Conservation (phyloP, 1,284 basidiomycete species). For the Exobasidium cylindrosporum region DNA sequence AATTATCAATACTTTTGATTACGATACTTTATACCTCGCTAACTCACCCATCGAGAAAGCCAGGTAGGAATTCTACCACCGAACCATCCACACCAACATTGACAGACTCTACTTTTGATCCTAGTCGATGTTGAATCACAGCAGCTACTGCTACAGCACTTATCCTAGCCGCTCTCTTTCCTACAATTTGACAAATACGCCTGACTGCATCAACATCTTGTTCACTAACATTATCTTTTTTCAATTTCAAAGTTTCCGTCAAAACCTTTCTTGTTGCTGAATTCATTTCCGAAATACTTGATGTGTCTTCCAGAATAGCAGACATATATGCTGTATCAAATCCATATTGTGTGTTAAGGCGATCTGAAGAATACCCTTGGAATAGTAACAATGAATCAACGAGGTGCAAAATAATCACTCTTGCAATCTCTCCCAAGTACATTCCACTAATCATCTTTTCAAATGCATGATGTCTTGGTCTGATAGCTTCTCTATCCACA, state of each 20-base stretch:
- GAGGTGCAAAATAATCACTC: slow-evolving; percentile 78
- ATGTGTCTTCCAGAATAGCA: slow-evolving; percentile 65
- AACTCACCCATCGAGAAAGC: slow-evolving; percentile 77
- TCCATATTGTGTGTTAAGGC: slow-evolving; percentile 84
- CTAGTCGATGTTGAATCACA: slow-evolving; percentile 72
- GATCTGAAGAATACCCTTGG: slow-evolving; percentile 69
- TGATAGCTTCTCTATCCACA: slow-evolving; percentile 88
- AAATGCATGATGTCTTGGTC: slow-evolving; percentile 87
- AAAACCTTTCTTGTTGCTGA: slow-evolving; percentile 61
- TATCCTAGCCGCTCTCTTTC: slow-evolving; percentile 74
- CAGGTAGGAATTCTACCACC: slow-evolving; percentile 82
- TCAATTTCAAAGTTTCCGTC: slow-evolving; percentile 65
- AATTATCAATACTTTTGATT: too few species aligned
- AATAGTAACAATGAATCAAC: slow-evolving; percentile 76
- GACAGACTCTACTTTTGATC: slow-evolving; percentile 57
- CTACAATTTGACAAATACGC: slow-evolving; percentile 75
- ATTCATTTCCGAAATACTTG: slow-evolving; percentile 19
- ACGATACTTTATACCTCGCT: too few species aligned
- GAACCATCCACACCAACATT: slow-evolving; percentile 56
- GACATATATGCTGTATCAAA: slow-evolving; percentile 91
- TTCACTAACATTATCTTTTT: slow-evolving; percentile 56
- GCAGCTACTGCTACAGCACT: slow-evolving; percentile 85
- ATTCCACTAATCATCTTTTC: slow-evolving; percentile 99
- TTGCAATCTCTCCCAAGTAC: slow-evolving; percentile 89
- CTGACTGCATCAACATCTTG: slow-evolving; percentile 70